These are phyloP conservation scores for Calonectria henricotiae DNA, from an alignment of 2,329 filamentous ascomycete genomes.

Conservation along the genomic window DNA sequence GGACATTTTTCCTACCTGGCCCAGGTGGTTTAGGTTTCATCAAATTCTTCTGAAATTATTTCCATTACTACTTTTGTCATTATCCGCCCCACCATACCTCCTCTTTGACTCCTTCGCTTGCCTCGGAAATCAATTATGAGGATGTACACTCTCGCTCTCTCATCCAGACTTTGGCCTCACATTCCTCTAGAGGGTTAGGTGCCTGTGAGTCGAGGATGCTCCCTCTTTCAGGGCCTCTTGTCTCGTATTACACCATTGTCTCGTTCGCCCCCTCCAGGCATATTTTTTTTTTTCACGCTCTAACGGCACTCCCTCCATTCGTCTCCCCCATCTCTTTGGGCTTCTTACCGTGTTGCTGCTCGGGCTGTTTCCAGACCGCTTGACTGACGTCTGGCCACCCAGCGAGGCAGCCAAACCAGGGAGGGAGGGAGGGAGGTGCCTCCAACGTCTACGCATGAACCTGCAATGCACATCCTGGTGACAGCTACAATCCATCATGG, in stretches of 20 bases:
- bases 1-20: background rate
- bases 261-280: slow-evolving; percentile 14
- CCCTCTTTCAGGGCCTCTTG: slow-evolving; percentile 20
- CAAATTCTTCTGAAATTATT: slow-evolving; percentile 19
- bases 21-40: slow-evolving; percentile 14
- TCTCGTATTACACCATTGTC: slow-evolving; percentile 19
- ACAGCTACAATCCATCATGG: slow-evolving; percentile 41
- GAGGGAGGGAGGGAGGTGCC: slow-evolving; percentile 8
- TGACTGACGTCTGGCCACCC: slow-evolving; percentile 30
- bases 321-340: background rate
- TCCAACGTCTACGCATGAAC: slow-evolving; percentile 12
- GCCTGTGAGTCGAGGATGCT: background rate
- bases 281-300: slow-evolving; percentile 14
- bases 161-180: slow-evolving; percentile 3
- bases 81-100: slow-evolving; percentile 13
- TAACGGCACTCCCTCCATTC: slow-evolving; percentile 30
- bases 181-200: slow-evolving; percentile 15
- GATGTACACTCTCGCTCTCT: slow-evolving; percentile 4
- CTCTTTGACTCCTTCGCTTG: slow-evolving; percentile 21
- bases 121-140: slow-evolving; percentile 24
- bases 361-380: slow-evolving; percentile 32
- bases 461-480: slow-evolving; percentile 33
- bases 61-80: slow-evolving; percentile 11
- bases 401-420: slow-evolving; percentile 25
- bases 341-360: background rate